Percentiles rank a stretch among this genome's conserved stretches.
phyloP scores from a whole-genome alignment of 306 rosid species.

The Sicyos baderoa region DNA sequence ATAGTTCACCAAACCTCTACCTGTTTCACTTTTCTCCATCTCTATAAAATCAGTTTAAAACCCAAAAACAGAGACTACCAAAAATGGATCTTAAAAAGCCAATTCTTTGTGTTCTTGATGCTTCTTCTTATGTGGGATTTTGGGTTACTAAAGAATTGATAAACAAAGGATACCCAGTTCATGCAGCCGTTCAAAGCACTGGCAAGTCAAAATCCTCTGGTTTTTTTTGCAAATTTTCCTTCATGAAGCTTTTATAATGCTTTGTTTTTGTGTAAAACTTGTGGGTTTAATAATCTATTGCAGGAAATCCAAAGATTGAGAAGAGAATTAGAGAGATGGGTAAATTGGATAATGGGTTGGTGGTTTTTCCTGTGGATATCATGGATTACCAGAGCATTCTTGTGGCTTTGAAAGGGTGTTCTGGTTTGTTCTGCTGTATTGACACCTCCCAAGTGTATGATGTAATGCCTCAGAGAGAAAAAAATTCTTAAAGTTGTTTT shows the following conservation, averaged over 20 bases:
- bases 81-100: constrained; percentile 27
- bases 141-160: constrained; percentile 38
- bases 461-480: constrained; percentile 19
- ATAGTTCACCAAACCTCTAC: neutral
- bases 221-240: neutral
- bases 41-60: too few relatives aligned
- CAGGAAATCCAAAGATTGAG: constrained; percentile 36
- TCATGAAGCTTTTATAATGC: neutral
- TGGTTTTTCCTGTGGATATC: constrained; percentile 28
- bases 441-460: constrained; percentile 34
- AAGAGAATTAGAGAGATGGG: constrained; percentile 30
- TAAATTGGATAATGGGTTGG: constrained; percentile 25
- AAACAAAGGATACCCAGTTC: constrained; percentile 36
- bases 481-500: too few relatives aligned
- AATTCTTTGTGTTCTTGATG: constrained; percentile 37
- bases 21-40: neutral
- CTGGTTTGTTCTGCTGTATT: constrained; percentile 38
- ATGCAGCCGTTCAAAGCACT: constrained; percentile 32
- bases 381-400: constrained; percentile 38
- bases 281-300: neutral
- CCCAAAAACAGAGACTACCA: neutral
- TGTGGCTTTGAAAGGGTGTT: constrained; percentile 32
- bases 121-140: constrained; percentile 43
- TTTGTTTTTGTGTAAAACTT: neutral
- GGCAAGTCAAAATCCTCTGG: too few relatives aligned